Evolutionary conservation across 208 protist species (phyloP).

Genomic region (Trypanosoma grayi): DNA sequence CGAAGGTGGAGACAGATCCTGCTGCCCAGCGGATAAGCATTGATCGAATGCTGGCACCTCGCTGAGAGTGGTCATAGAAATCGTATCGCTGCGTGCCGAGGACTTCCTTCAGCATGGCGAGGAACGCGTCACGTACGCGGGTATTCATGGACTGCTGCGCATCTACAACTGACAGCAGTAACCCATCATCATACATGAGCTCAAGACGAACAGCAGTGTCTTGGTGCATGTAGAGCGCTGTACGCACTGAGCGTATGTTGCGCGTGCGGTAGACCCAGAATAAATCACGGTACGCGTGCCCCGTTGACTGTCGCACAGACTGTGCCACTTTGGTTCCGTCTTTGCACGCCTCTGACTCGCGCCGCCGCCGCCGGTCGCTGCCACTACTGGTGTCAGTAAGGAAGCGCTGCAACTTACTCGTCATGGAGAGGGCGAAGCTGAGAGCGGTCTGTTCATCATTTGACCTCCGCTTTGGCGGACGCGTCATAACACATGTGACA

Average conservation of each 20-base stretch:
- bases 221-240: constrained; percentile 83
- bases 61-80: constrained; percentile 66
- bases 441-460: constrained; percentile 26
- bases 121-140: constrained; percentile 63
- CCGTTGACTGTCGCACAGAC: constrained; percentile 76
- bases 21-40: constrained; percentile 91
- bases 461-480: neutral
- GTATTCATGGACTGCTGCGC: constrained; percentile 86
- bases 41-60: constrained; percentile 41
- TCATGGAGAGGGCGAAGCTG: constrained; percentile 50
- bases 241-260: constrained; percentile 60
- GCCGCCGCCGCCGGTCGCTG: constrained; percentile 4
- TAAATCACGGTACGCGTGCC: constrained; percentile 55
- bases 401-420: constrained; percentile 68
- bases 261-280: constrained; percentile 68
- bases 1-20: constrained; percentile 91
- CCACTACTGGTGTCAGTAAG: constrained; percentile 34
- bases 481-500: neutral
- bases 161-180: constrained; percentile 82
- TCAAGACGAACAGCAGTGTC: constrained; percentile 76
- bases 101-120: constrained; percentile 61
- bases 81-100: constrained; percentile 31
- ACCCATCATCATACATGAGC: constrained; percentile 65
- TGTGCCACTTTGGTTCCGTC: constrained; percentile 81
- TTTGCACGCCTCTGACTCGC: constrained; percentile 31